phyloP scores from a whole-genome alignment of 176 grass and related monocot genomes.

The Panicum miliaceum region DNA sequence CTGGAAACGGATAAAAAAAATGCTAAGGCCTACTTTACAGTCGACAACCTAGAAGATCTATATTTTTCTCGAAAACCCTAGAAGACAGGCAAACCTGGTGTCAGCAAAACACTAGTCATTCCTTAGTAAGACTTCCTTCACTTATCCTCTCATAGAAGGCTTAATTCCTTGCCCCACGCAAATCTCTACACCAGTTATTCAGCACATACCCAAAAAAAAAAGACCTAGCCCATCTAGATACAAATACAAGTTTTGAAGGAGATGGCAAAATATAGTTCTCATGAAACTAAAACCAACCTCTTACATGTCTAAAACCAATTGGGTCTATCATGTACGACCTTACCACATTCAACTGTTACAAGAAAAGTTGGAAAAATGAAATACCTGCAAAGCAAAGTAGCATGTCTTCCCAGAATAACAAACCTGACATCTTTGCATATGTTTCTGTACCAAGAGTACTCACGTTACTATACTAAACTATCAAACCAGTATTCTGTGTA shows the following conservation, averaged over 20 bases:
- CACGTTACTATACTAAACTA: slow-evolving; percentile 44
- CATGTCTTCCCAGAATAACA: slow-evolving; percentile 95
- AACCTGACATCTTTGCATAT: slow-evolving; percentile 80
- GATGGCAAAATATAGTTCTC: slow-evolving; percentile 3
- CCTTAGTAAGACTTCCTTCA: background rate
- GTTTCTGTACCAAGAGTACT: slow-evolving; percentile 63
- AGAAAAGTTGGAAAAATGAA: slow-evolving; percentile 12
- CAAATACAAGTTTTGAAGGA: background rate
- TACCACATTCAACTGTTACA: slow-evolving; percentile 19
- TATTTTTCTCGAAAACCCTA: too few relatives aligned
- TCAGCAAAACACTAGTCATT: slow-evolving; percentile 8
- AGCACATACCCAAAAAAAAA: background rate
- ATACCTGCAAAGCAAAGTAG: slow-evolving; percentile 95
- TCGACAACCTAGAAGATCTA: background rate
- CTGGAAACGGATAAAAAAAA: background rate
- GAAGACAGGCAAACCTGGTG: background rate
- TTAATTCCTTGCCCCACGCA: background rate
- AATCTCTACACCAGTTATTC: background rate
- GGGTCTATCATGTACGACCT: background rate
- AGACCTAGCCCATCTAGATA: background rate
- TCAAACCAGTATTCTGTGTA: slow-evolving; percentile 1
- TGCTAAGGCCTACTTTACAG: background rate
- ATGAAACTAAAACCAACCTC: slow-evolving; percentile 5
- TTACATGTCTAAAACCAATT: slow-evolving; percentile 21
- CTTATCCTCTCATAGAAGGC: background rate